Evolutionary conservation across 2,329 filamentous ascomycete species (phyloP), one percentile per base, ranked within the genome.

Genomic region (Monosporascus sp.): DNA sequence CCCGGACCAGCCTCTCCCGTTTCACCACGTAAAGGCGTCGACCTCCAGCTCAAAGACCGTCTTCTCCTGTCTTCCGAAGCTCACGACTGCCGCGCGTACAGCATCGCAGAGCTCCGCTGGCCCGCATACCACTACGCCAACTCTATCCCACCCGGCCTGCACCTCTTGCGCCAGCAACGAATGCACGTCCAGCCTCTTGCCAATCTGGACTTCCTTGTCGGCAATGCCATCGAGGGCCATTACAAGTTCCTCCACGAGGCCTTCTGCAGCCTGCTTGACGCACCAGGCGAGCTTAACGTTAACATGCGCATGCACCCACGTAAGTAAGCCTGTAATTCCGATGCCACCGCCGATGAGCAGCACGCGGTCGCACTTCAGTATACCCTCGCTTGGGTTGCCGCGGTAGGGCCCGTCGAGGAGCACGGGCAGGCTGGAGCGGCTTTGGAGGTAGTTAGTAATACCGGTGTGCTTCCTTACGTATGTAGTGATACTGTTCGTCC

Each of bases 11-110:
- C 17, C 16, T 40, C 2, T 40, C 19, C 16, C 19, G 17, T 9
- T 43, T 50, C 26, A 64, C 66, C 63, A 67, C 3, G 59, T 60
- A 49, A 61, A 68, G 1, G 66, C 58, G 35, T 69, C 65, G 27
- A 66, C 63, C 20, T 63, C 60, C 9, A 68, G 58, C 53, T 65
- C 61, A 49, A 68, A 62, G 1, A 57, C 44, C 8, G 53, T 52
- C 40, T 58, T 57, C 26, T 49, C 48, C 20, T 44, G 44, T 17
- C 53, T 53, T 6, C 57, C 57, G 11, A 57, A 38, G 1, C 16
- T 16, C 11, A 51, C 52, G 24, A 51, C 54, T 2, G 48, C 52
- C 40, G 38, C 40, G 7, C 51, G 48, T 16, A 55, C 55, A 37
- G 8, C 45, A 20, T 57, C 55, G 37, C 55, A 57, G 16, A 57